These are phyloP conservation scores for Wickerhamomyces silvicola DNA, from an alignment of 805 yeast genomes.

Conservation along the genomic window DNA sequence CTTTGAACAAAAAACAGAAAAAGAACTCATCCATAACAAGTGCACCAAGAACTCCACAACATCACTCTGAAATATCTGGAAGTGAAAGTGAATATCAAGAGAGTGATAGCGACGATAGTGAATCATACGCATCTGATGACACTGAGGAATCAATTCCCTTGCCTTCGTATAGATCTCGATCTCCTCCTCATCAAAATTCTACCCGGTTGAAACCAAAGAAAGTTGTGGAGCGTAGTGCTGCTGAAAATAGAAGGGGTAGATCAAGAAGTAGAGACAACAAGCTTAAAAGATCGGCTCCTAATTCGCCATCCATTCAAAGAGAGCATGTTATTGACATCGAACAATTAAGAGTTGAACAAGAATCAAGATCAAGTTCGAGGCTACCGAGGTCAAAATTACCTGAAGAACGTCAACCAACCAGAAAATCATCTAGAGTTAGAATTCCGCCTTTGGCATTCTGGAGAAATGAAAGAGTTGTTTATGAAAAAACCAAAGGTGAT, in stretches of 20 bases:
- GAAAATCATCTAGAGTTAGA: slow-evolving; percentile 61
- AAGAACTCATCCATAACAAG: slow-evolving; percentile 4
- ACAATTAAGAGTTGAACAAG: slow-evolving; percentile 14
- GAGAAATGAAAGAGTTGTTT: slow-evolving; percentile 75
- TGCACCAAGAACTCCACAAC: too few species aligned
- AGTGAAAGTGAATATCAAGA: too few species aligned
- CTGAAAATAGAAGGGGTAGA: slow-evolving; percentile 4
- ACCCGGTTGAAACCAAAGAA: too few species aligned
- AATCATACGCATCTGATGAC: too few species aligned
- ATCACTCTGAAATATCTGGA: too few species aligned
- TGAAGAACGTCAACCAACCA: slow-evolving; percentile 28
- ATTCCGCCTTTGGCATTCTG: slow-evolving; percentile 75
- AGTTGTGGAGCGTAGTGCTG: background rate
- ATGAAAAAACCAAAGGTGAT: slow-evolving; percentile 32
- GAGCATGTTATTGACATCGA: slow-evolving; percentile 14
- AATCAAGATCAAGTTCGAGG: slow-evolving; percentile 8
- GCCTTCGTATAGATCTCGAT: too few species aligned
- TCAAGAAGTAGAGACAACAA: slow-evolving; percentile 3
- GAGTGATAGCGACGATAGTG: too few species aligned
- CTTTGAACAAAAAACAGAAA: slow-evolving; percentile 6
- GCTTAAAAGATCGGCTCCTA: slow-evolving; percentile 5
- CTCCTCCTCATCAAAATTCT: background rate
- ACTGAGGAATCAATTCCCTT: too few species aligned
- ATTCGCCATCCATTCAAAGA: slow-evolving; percentile 1
- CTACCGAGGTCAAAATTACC: too few species aligned